A percentile compares a stretch with the other conserved stretches of the same genome.
Evolutionary conservation across 768 basidiomycete species (phyloP).

Genomic region (Sutorius australiensis): DNA sequence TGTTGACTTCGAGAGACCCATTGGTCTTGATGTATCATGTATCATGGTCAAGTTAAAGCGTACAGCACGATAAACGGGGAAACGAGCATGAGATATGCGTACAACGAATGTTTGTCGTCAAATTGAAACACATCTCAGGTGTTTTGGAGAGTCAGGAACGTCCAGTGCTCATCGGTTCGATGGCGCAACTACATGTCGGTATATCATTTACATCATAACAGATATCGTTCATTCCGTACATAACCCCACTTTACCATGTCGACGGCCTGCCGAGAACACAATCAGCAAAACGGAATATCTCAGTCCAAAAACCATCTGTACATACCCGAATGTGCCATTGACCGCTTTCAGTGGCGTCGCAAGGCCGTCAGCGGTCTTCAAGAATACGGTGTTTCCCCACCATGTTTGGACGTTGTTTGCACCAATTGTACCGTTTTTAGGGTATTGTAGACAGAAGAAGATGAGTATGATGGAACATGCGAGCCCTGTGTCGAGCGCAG

Average conservation of each 20-base stretch:
- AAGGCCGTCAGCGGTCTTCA: slow-evolving; percentile 31
- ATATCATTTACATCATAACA: not conserved
- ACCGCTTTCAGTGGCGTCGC: slow-evolving; percentile 7
- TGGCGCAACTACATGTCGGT: not conserved
- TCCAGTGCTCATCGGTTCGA: not conserved
- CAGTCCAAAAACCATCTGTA: not conserved
- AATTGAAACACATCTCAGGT: too few species aligned
- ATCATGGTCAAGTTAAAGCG: too few species aligned
- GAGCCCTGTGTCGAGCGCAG: slow-evolving; percentile 67
- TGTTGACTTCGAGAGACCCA: too few species aligned
- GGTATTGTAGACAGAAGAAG: slow-evolving; percentile 64
- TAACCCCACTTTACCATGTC: slow-evolving; percentile 8
- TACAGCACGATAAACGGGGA: too few species aligned
- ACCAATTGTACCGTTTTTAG: slow-evolving; percentile 57
- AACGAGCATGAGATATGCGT: too few species aligned
- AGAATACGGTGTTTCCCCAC: slow-evolving; percentile 62
- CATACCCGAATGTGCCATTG: slow-evolving; percentile 30
- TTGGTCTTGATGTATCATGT: too few species aligned
- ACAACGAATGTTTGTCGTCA: too few species aligned
- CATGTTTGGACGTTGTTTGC: slow-evolving; percentile 50
- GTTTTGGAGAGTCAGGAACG: too few species aligned
- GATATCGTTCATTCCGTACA: not conserved
- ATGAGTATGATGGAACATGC: slow-evolving; percentile 55
- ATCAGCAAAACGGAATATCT: too few species aligned
- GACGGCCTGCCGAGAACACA: slow-evolving; percentile 6